Percentiles rank a stretch among this genome's conserved stretches.
phyloP scores from a whole-genome alignment of 495 filamentous ascomycete species.

The Cercophora newfieldiana region DNA sequence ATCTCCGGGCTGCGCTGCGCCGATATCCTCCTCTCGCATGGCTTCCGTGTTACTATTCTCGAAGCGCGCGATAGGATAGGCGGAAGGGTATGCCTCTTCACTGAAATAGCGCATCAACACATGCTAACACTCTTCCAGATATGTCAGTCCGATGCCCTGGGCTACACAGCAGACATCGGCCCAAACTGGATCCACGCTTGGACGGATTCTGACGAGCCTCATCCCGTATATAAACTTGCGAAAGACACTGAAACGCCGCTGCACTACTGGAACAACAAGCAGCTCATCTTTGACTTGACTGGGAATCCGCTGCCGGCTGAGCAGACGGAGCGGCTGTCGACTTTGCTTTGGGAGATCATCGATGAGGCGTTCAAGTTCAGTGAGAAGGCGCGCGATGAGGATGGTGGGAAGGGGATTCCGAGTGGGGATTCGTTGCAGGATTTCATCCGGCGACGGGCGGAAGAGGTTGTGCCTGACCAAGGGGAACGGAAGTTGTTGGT shows the following conservation, averaged over 20 bases:
- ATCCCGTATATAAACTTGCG: slow-evolving; percentile 60
- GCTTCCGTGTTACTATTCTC: slow-evolving; percentile 63
- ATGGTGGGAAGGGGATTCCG: slow-evolving; percentile 51
- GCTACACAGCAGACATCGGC: slow-evolving; percentile 57
- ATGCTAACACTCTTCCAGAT: slow-evolving; percentile 18
- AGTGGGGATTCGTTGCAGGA: slow-evolving; percentile 61
- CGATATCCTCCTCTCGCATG: slow-evolving; percentile 65
- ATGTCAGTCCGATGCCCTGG: slow-evolving; percentile 26
- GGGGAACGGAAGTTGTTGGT: slow-evolving; percentile 32
- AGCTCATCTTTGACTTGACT: slow-evolving; percentile 54
- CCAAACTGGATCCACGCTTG: slow-evolving; percentile 81
- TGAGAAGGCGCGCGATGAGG: slow-evolving; percentile 45
- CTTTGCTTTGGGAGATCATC: slow-evolving; percentile 67
- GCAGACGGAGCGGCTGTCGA: slow-evolving; percentile 51
- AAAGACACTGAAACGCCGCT: slow-evolving; percentile 45
- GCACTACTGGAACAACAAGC: slow-evolving; percentile 55
- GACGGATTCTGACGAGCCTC: slow-evolving; percentile 62
- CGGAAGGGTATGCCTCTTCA: slow-evolving; percentile 57
- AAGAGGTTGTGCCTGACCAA: slow-evolving; percentile 22
- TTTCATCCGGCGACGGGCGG: slow-evolving; percentile 42
- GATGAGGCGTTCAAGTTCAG: slow-evolving; percentile 68
- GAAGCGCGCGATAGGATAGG: slow-evolving; percentile 71
- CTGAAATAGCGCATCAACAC: not conserved
- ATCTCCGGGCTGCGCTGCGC: slow-evolving; percentile 71
- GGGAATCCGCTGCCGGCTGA: slow-evolving; percentile 54